phyloP scores from a whole-genome alignment of 2,329 filamentous ascomycete species.

The Cytospora piceae region DNA sequence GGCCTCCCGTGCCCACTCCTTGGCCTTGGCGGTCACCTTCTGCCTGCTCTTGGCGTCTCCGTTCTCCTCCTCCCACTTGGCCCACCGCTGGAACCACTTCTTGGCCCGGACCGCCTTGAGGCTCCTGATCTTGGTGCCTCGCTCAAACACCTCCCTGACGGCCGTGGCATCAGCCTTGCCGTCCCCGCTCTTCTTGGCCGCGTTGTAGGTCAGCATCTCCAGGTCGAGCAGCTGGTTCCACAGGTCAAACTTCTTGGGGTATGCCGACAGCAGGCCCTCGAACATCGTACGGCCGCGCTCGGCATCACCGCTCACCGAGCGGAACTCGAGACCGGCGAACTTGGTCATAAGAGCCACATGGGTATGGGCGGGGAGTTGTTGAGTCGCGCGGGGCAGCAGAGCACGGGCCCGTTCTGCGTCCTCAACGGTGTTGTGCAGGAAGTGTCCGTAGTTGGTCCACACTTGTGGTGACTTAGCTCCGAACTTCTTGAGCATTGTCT shows the following conservation, averaged over 20 bases:
- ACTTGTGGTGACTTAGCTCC: constrained; percentile 78
- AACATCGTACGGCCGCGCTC: constrained; percentile 96
- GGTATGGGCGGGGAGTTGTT: constrained; percentile 73
- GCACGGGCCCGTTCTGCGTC: constrained; percentile 75
- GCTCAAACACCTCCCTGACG: constrained; percentile 79
- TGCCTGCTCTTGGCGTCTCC: constrained; percentile 73
- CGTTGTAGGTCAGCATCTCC: constrained; percentile 67
- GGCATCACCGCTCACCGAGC: constrained; percentile 76
- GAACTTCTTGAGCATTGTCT: constrained; percentile 84
- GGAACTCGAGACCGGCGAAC: constrained; percentile 92
- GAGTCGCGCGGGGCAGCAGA: constrained; percentile 80
- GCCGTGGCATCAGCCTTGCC: constrained; percentile 54
- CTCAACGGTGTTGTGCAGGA: constrained; percentile 76
- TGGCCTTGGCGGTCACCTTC: constrained; percentile 70
- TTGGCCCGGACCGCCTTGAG: constrained; percentile 83
- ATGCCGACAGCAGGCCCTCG: constrained; percentile 81
- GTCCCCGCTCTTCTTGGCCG: constrained; percentile 56
- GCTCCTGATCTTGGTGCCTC: constrained; percentile 69
- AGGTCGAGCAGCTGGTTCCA: constrained; percentile 93
- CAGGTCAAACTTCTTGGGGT: constrained; percentile 86
- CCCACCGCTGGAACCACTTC: constrained; percentile 91
- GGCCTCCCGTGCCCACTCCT: constrained; percentile 66
- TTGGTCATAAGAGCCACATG: constrained; percentile 75
- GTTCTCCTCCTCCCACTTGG: constrained; percentile 79
- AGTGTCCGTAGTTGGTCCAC: constrained; percentile 94